Percentiles rank a stretch among this genome's conserved stretches.
phyloP scores from a whole-genome alignment of 768 basidiomycete species.

The Mycena galopus region DNA sequence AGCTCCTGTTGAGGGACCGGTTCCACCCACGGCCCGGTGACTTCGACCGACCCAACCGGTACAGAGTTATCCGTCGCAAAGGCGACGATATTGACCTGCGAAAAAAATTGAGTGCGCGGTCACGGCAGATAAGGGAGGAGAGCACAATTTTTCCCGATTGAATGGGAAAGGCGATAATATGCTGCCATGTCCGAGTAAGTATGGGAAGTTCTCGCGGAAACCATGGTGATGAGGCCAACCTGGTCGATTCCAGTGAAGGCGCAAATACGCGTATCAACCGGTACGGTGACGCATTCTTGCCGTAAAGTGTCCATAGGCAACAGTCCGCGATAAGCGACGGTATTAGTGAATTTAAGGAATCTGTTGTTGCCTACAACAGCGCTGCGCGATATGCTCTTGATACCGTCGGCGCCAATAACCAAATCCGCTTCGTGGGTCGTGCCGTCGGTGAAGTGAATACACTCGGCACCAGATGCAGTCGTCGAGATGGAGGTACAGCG shows the following conservation, averaged over 20 bases:
- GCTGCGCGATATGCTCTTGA: constrained; percentile 61
- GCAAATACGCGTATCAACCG: constrained; percentile 50
- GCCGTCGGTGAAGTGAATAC: constrained; percentile 64
- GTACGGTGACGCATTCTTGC: constrained; percentile 57
- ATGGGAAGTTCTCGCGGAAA: constrained; percentile 10
- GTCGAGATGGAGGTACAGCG: constrained; percentile 56
- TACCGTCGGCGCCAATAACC: constrained; percentile 66
- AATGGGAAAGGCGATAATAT: constrained; percentile 67
- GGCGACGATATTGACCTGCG: constrained; percentile 62
- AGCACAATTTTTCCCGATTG: constrained; percentile 55
- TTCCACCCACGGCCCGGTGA: constrained; percentile 58
- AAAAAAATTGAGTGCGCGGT: neutral
- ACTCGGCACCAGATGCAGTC: constrained; percentile 42
- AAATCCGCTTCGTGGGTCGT: constrained; percentile 60
- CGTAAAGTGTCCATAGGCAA: constrained; percentile 55
- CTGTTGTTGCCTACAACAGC: constrained; percentile 48
- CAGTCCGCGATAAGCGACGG: constrained; percentile 63
- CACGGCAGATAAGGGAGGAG: neutral
- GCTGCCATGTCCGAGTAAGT: constrained; percentile 46
- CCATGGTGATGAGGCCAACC: constrained; percentile 44
- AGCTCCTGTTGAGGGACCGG: constrained; percentile 57
- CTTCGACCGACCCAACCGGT: constrained; percentile 43
- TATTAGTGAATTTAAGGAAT: constrained; percentile 57
- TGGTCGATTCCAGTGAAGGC: constrained; percentile 61
- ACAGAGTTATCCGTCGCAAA: constrained; percentile 51